Conservation (phyloP, 306 rosid genomes). For the Acacia acuminata region DNA sequence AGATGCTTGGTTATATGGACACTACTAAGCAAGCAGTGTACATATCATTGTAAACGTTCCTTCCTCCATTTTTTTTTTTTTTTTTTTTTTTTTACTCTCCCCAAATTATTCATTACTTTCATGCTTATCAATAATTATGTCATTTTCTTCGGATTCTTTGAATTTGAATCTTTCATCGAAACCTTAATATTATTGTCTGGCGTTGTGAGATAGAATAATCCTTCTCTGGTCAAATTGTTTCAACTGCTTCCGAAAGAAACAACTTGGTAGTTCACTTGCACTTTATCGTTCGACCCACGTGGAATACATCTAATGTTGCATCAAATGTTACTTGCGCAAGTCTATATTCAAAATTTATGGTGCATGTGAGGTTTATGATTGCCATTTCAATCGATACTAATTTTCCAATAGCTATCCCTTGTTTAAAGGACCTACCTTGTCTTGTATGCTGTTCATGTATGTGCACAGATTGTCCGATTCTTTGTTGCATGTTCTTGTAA, state of each 20-base stretch:
- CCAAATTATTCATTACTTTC: slow-evolving; percentile 9
- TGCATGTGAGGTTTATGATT: background rate
- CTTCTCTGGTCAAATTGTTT: background rate
- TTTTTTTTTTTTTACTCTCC: background rate
- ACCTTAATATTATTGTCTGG: background rate
- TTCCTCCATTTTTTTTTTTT: background rate
- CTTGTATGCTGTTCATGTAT: background rate
- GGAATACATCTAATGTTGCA: background rate
- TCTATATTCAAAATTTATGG: background rate
- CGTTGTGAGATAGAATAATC: background rate
- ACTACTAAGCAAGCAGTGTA: background rate
- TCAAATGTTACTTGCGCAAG: background rate
- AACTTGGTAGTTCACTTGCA: background rate
- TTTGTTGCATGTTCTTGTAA: background rate
- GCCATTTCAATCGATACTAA: background rate
- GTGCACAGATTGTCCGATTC: background rate
- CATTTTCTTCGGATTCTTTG: background rate
- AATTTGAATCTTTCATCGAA: background rate
- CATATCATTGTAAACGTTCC: background rate
- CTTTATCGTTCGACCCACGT: too few species aligned
- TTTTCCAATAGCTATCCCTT: background rate
- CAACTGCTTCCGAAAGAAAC: background rate
- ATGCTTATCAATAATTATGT: background rate
- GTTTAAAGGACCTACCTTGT: background rate
- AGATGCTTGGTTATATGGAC: background rate